Evolutionary conservation across 345 rosid genomes (phyloP), one percentile per base, ranked within the genome.

Genomic region (Rubroshorea leprosula): DNA sequence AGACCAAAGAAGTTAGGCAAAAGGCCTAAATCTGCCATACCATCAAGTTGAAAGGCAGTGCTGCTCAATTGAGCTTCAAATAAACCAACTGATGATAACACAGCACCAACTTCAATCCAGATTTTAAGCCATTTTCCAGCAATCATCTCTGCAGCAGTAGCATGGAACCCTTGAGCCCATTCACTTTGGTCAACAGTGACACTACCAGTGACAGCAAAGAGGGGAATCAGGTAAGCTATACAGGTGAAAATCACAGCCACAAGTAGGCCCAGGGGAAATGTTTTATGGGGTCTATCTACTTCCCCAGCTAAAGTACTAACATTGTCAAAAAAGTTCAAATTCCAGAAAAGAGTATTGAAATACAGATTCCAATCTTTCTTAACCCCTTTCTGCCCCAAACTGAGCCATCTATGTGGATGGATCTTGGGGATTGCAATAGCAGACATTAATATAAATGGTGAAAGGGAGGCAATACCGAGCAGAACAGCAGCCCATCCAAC

Each of bases 11-110:
- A 75, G 19, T 3, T 50, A 0, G 85, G 89, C 57, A 80, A 21
- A 21, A 66, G n/a, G 0, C 81, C 85, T 29, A 83, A 58, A 48
- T 83, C 67, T 0, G 85, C 78, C 89, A 83, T 80, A 2, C 89
- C 85, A 14, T 74, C 58, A 23, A 83, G 58, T 59, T 80, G 89
- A 39, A 73, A 83, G 13, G 82, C 83, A 49, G 83, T 61, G 46
- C 90, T 81, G 13, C 95, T 87, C 62, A 90, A 39, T 60, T 87
- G 89, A 24, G 95, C 97, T 64, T 90, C 90, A 25, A 78, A 90
- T 20, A 90, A 72, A 1, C 95, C 95, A 14, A 85, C 69, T 1
- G 72, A 79, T 0, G 93, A 84, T 5, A 87, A 58, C 35, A 83
- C 90, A 0, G 93, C 82, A 2, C 93, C 86, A 0, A 83, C 18